Percentiles rank a stretch among this genome's conserved stretches.
Evolutionary conservation across 352 stramenopile genomes (phyloP).

Genomic region (Aphanomyces astaci): DNA sequence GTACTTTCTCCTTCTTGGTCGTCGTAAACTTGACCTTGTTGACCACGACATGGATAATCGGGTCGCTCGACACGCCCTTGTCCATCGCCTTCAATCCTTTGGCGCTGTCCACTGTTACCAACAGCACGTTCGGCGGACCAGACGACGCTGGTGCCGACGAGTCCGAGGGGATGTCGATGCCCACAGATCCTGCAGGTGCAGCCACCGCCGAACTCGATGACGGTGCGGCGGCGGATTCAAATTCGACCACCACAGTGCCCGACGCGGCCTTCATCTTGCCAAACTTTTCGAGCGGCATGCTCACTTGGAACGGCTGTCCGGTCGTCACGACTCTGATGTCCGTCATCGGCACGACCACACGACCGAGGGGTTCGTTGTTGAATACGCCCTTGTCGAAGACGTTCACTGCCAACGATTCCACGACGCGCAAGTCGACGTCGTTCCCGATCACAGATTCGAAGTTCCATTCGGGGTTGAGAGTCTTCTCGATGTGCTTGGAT

Average conservation of each 20-base stretch:
- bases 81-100: conserved; percentile 83
- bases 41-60: conserved; percentile 70
- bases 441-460: conserved; percentile 56
- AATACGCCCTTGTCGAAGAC: conserved; percentile 52
- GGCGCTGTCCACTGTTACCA: conserved; percentile 60
- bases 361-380: conserved; percentile 52
- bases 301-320: conserved; percentile 22
- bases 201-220: conserved; percentile 8
- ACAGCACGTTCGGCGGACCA: conserved; percentile 54
- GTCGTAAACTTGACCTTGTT: conserved; percentile 77
- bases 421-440: conserved; percentile 50
- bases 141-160: conserved; percentile 21
- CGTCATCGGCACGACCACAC: conserved; percentile 59
- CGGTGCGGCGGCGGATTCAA: conserved; percentile 6
- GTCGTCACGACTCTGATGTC: conserved; percentile 38
- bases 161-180: neutral
- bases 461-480: conserved; percentile 49
- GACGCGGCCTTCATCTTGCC: conserved; percentile 36
- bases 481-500: conserved; percentile 63
- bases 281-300: conserved; percentile 5
- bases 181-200: neutral
- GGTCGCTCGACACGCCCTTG: conserved; percentile 76
- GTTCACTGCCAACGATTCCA: conserved; percentile 49
- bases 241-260: neutral
- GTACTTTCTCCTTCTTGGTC: conserved; percentile 60